These are phyloP conservation scores for Talaromyces adpressus DNA, from an alignment of 495 filamentous ascomycete species.

Conservation along the genomic window DNA sequence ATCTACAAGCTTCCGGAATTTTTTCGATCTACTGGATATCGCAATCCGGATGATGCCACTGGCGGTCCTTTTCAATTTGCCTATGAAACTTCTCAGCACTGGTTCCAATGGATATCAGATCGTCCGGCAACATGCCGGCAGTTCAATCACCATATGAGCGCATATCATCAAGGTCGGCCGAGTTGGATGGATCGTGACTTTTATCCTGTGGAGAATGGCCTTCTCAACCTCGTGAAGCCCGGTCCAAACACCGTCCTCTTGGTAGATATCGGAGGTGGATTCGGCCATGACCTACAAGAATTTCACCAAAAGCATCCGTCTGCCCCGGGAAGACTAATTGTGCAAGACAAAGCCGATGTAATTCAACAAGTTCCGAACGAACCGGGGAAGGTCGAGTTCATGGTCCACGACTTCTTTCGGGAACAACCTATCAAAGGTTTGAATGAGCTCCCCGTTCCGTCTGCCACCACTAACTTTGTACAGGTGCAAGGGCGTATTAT, in stretches of 20 bases:
- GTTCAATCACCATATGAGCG: conserved; percentile 48
- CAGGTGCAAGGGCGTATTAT: conserved; percentile 27
- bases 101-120: conserved; percentile 3
- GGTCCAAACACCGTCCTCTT: conserved; percentile 20
- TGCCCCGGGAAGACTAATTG: conserved; percentile 31
- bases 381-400: conserved; percentile 11
- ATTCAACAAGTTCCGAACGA: conserved; percentile 25
- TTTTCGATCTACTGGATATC: conserved; percentile 11
- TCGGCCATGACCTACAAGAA: conserved; percentile 42
- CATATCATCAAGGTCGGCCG: conserved; percentile 39
- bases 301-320: conserved; percentile 24
- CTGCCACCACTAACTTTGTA: not conserved
- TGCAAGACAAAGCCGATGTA: conserved; percentile 39
- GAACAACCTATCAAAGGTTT: conserved; percentile 32
- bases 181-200: conserved; percentile 46
- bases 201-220: conserved; percentile 36
- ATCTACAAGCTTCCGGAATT: conserved; percentile 15
- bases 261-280: conserved; percentile 49
- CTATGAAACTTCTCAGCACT: conserved; percentile 9
- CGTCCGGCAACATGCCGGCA: conserved; percentile 12
- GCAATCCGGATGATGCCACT: conserved; percentile 15
- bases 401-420: conserved; percentile 44
- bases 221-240: conserved; percentile 17
- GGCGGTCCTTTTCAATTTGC: conserved; percentile 12
- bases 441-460: not conserved